Base-by-base conservation (phyloP, 805 yeast genomes). In the Ogataea saltuana region DNA sequence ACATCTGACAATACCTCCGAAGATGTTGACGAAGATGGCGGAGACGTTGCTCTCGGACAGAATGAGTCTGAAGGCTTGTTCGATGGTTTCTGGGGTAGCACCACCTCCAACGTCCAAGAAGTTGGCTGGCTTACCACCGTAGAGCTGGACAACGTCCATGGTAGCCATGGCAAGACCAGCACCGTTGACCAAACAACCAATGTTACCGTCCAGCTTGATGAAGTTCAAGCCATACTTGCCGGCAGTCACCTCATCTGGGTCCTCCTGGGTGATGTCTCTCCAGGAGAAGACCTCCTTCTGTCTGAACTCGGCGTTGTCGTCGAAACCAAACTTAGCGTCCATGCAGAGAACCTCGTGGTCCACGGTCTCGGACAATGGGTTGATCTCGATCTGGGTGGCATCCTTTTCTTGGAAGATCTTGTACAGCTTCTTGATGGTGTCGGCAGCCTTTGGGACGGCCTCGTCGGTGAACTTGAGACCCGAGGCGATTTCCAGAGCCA, bases 111-210 rank as follows among this genome's bases (percentile, higher is more conserved):
- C 93, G 76, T 93, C 99, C 68, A 93, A 81, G 81, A 93, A 93
- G 79, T 93, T 93, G 55, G 99, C 99, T 61, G 99, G 99, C 58
- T 81, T 86, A 69, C 99, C 99, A 63, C 98, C 97, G 75, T 89
- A 87, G 61, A 93, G 81, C 75, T 93, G 89, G 76, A 93, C 88
- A 68, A 95, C 95, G 72, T 93, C 99, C 97, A 93, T 90, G 55
- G 99, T 93, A 59, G 99, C 99, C 99, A 93, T 93, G 61, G 99
- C 99, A 67, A 93, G 80, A 70, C 99, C 99, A 46, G 99, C 99
- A 76, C 99, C 99, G 71, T 93, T 93, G 68, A 93, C 99, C 51
- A 93, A 78, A 76, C 97, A 91, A 60, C 99, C 99, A 64, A 93
- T 91, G 78, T 89, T 88, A 71, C 99, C 99, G 65, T 91, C 95